Conservation (phyloP, 2,329 filamentous ascomycete species). For the Neofusicoccum parvum region DNA sequence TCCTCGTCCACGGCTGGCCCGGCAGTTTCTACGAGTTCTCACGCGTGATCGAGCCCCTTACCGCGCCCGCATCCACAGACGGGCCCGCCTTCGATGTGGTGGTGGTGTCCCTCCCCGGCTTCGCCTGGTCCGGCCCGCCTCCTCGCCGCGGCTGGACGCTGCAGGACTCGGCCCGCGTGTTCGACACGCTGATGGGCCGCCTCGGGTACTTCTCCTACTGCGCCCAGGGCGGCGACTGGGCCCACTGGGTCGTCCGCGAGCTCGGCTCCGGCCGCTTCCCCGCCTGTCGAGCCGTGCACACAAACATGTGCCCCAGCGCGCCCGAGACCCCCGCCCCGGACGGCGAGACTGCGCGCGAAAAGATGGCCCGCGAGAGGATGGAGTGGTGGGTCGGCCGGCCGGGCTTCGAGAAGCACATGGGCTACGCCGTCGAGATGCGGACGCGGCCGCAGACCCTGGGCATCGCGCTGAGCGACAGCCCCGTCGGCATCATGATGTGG, state of each 20-base stretch:
- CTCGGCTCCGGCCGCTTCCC: slow-evolving; percentile 38
- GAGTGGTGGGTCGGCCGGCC: slow-evolving; percentile 36
- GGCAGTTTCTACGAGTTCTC: slow-evolving; percentile 50
- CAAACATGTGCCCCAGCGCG: slow-evolving; percentile 45
- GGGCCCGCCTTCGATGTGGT: slow-evolving; percentile 57
- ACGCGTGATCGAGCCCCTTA: slow-evolving; percentile 41
- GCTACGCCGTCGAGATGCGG: slow-evolving; percentile 46
- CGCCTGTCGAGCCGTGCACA: slow-evolving; percentile 44
- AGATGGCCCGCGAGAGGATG: slow-evolving; percentile 33
- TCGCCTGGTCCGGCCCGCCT: slow-evolving; percentile 48
- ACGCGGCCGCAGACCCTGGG: slow-evolving; percentile 49
- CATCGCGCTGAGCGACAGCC: slow-evolving; percentile 46
- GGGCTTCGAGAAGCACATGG: slow-evolving; percentile 42
- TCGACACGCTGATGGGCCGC: slow-evolving; percentile 43
- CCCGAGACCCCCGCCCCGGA: slow-evolving; percentile 33
- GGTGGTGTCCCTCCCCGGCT: slow-evolving; percentile 60
- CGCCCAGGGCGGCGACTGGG: slow-evolving; percentile 47
- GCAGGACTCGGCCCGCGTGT: slow-evolving; percentile 41
- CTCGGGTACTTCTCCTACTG: slow-evolving; percentile 45
- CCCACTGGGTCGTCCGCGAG: slow-evolving; percentile 44
- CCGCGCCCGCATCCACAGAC: slow-evolving; percentile 29
- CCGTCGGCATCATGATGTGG: slow-evolving; percentile 48
- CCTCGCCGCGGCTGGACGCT: slow-evolving; percentile 37
- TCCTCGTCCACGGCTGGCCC: slow-evolving; percentile 50
- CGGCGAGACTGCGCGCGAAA: slow-evolving; percentile 36